Conservation (phyloP, 2,329 filamentous ascomycete species). For the Cladophialophora carrionii region DNA sequence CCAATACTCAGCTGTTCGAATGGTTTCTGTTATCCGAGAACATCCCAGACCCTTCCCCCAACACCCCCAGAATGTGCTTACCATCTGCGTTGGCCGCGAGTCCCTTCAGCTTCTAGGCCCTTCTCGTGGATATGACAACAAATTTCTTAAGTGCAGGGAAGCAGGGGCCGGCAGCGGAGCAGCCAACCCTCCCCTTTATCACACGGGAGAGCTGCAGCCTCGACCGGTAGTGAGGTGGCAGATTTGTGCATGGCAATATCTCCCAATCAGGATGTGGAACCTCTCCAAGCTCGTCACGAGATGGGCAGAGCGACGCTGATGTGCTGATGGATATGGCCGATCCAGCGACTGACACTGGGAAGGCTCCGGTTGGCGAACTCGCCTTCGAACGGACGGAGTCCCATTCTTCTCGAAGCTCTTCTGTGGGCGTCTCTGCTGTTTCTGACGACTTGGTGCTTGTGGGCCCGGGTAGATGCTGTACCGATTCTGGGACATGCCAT, state of each 20-base stretch:
- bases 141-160: not conserved
- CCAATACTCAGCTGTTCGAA: not conserved
- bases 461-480: not conserved
- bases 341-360: not conserved
- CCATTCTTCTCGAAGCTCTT: not conserved
- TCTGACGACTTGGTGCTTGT: not conserved
- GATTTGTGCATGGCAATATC: not conserved
- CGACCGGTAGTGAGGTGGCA: conserved; percentile 1
- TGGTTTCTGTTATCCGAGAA: not conserved
- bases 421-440: too few species aligned
- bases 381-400: not conserved
- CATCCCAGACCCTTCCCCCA: not conserved
- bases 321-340: not conserved
- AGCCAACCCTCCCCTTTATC: conserved; percentile 42
- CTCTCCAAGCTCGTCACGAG: not conserved
- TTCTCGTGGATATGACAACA: not conserved
- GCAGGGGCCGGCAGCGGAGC: conserved; percentile 29
- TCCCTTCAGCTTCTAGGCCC: not conserved
- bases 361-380: not conserved
- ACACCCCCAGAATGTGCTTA: not conserved
- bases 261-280: not conserved
- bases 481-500: not conserved
- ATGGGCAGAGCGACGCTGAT: not conserved
- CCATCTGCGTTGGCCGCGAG: not conserved
- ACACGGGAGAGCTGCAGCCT: not conserved